Conservation (phyloP, 2,329 filamentous ascomycete genomes). For the Alternaria gansuensis region DNA sequence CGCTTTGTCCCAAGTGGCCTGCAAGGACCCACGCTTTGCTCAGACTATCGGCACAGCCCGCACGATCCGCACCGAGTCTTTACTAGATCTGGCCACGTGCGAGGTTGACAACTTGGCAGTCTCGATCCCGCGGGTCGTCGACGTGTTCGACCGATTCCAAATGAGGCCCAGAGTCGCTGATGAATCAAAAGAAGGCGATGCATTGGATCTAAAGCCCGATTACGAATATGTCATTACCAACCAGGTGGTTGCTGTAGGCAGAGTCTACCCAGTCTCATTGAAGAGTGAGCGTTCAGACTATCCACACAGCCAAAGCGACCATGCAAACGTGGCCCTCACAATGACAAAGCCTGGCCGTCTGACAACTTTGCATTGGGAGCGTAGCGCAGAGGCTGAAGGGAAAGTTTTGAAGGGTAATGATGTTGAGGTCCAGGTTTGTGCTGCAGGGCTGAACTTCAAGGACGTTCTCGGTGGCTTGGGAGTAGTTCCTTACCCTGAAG, state of each 20-base stretch:
- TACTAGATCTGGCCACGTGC: constrained; percentile 37
- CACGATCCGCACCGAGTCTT: constrained; percentile 41
- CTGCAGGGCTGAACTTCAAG: background rate
- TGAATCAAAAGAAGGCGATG: no score
- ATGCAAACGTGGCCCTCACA: no score
- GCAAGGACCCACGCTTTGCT: constrained; percentile 41
- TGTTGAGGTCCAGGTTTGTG: constrained; percentile 30
- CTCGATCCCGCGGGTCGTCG: background rate
- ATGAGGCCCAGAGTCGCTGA: background rate
- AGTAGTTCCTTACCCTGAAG: background rate
- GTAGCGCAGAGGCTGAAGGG: no score
- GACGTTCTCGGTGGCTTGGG: background rate
- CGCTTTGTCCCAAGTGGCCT: constrained; percentile 27
- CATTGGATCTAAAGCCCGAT: constrained; percentile 23
- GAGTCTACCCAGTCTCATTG: constrained; percentile 23
- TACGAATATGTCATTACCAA: constrained; percentile 41
- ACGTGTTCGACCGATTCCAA: constrained; percentile 21
- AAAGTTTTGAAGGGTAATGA: constrained; percentile 10
- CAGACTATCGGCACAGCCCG: constrained; percentile 43
- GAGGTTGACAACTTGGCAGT: constrained; percentile 26
- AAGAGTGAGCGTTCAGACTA: background rate
- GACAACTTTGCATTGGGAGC: background rate
- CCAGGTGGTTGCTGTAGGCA: constrained; percentile 29
- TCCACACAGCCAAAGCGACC: no score
- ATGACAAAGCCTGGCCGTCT: background rate